These are phyloP conservation scores for Fusarium pininemorale DNA, from an alignment of 2,329 filamentous ascomycete genomes.

Conservation along the genomic window DNA sequence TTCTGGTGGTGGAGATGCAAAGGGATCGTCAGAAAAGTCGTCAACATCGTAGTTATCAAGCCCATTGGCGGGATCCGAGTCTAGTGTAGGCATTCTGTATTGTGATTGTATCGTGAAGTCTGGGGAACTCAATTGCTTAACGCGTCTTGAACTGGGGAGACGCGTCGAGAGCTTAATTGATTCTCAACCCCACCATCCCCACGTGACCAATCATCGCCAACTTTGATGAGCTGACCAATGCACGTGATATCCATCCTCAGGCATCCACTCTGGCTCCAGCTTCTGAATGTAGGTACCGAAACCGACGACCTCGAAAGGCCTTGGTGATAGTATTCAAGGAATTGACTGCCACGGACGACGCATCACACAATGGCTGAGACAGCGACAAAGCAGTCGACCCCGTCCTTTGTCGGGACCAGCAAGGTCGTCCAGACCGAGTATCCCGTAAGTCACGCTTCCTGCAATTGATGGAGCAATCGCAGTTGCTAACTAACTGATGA, in stretches of 20 bases:
- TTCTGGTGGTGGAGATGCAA: constrained; percentile 57
- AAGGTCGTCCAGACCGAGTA: constrained; percentile 86
- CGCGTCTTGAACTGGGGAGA: constrained; percentile 28
- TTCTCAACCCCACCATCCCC: not conserved
- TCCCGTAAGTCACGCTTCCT: constrained; percentile 70
- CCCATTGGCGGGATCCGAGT: constrained; percentile 50
- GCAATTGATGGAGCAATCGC: constrained; percentile 35
- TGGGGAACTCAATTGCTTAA: not conserved
- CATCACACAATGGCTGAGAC: constrained; percentile 51
- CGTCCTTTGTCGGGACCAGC: constrained; percentile 57
- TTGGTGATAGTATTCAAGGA: constrained; percentile 41
- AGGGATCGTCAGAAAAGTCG: constrained; percentile 58
- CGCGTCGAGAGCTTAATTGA: constrained; percentile 44
- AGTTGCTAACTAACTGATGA: constrained; percentile 39
- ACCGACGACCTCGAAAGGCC: constrained; percentile 39
- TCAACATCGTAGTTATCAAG: constrained; percentile 81
- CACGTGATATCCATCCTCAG: constrained; percentile 48
- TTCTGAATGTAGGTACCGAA: constrained; percentile 33
- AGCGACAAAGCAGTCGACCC: constrained; percentile 49
- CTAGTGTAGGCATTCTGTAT: constrained; percentile 32
- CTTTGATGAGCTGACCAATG: constrained; percentile 30
- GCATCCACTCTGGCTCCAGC: constrained; percentile 40
- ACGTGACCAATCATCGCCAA: constrained; percentile 27
- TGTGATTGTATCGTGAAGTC: not conserved
- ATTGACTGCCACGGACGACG: constrained; percentile 43